Evolutionary conservation across 805 yeast species (phyloP).

Genomic region (Cyberlindnera sargentensis): DNA sequence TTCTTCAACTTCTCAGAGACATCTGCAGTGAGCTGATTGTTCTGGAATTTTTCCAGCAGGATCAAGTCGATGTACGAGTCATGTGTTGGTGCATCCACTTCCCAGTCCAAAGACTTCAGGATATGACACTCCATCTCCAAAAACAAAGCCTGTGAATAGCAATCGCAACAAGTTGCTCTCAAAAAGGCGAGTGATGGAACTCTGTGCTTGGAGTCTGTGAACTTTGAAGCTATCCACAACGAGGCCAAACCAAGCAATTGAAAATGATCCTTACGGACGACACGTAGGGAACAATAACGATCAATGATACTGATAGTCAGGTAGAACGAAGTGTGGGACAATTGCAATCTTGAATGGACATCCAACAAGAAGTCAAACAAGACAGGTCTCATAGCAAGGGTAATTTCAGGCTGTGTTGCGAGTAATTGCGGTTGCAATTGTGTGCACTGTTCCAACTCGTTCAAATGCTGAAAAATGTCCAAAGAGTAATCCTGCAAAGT

Average conservation of each 20-base stretch:
- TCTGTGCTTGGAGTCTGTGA: slow-evolving; percentile 60
- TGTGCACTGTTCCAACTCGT: slow-evolving; percentile 26
- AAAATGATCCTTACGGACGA: slow-evolving; percentile 74
- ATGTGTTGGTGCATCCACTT: slow-evolving; percentile 51
- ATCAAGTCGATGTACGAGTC: slow-evolving; percentile 58
- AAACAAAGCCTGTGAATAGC: slow-evolving; percentile 49
- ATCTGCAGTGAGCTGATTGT: background rate
- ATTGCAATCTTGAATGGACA: slow-evolving; percentile 53
- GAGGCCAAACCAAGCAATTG: slow-evolving; percentile 84
- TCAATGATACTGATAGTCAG: slow-evolving; percentile 70
- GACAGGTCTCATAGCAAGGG: slow-evolving; percentile 58
- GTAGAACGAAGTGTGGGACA: slow-evolving; percentile 58
- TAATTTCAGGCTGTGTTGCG: slow-evolving; percentile 34
- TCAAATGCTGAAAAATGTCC: slow-evolving; percentile 32
- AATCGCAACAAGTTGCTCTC: slow-evolving; percentile 49
- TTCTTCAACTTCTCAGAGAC: slow-evolving; percentile 38
- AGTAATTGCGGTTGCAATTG: slow-evolving; percentile 24
- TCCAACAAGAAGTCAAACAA: slow-evolving; percentile 79
- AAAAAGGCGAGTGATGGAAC: slow-evolving; percentile 48
- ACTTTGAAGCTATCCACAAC: slow-evolving; percentile 84
- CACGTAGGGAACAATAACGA: slow-evolving; percentile 76
- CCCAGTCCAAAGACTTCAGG: slow-evolving; percentile 58
- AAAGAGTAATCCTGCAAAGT: slow-evolving; percentile 38
- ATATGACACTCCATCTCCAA: slow-evolving; percentile 66
- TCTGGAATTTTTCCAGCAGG: slow-evolving; percentile 28